Conservation (phyloP, 2,329 filamentous ascomycete species). For the Tolypocladium guangdongense region DNA sequence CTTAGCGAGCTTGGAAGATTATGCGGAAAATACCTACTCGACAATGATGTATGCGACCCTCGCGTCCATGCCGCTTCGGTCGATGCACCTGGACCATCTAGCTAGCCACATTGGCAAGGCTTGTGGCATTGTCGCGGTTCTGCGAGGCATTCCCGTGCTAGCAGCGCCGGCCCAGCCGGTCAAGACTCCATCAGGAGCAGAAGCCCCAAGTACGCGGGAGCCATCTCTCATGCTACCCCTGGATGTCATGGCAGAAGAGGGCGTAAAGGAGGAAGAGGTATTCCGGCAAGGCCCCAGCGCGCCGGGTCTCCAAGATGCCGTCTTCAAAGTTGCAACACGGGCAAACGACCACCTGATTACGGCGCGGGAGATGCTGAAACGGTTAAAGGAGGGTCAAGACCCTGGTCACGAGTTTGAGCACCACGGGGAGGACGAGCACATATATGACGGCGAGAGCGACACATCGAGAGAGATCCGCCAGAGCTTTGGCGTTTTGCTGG, state of each 20-base stretch:
- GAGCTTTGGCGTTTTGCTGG: constrained; percentile 71
- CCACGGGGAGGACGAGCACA: constrained; percentile 60
- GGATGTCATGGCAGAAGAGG: constrained; percentile 76
- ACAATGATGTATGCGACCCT: constrained; percentile 84
- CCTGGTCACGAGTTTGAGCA: constrained; percentile 87
- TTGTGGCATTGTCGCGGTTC: constrained; percentile 71
- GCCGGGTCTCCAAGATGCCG: constrained; percentile 71
- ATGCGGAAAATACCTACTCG: constrained; percentile 91
- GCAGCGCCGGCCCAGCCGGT: constrained; percentile 54
- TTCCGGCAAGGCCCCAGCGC: constrained; percentile 72
- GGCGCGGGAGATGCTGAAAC: constrained; percentile 80
- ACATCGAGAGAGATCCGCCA: constrained; percentile 35
- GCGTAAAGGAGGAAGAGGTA: constrained; percentile 80
- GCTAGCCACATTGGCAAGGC: constrained; percentile 95
- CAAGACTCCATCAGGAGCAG: constrained; percentile 28
- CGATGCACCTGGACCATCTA: constrained; percentile 80
- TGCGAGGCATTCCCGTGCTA: constrained; percentile 83
- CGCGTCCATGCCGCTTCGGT: constrained; percentile 66
- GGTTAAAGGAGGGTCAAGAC: constrained; percentile 60
- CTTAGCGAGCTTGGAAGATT: constrained; percentile 66
- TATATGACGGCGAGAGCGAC: constrained; percentile 31
- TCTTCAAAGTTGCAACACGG: constrained; percentile 85
- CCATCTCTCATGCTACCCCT: constrained; percentile 66
- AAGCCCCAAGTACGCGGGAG: constrained; percentile 25
- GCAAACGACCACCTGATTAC: constrained; percentile 96